Evolutionary conservation across 768 basidiomycete species (phyloP), one percentile per base, ranked within the genome.

Genomic region (Mycena kentingensis): DNA sequence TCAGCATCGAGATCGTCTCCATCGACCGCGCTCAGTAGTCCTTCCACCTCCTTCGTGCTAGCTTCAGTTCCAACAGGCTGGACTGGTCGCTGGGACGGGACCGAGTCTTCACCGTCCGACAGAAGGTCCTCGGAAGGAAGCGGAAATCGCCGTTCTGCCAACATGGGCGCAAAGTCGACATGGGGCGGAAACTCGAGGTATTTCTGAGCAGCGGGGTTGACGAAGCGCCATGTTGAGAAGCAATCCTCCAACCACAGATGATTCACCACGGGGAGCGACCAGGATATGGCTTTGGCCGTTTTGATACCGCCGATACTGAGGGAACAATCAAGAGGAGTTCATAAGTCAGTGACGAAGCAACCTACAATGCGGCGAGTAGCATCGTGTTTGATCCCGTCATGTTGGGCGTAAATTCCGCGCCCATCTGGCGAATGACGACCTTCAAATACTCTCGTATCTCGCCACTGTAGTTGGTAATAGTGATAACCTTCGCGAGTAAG

Each of bases 221-320:
- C 72, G 28, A 78, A 76, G 41, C 79, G 78, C 93, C 94, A 97
- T 46, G 83, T 77, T 19, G 83, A 70, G 63, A 94, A 89, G 65
- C 91, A 95, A 55, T 94, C 91, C 63, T 97, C 94, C 3, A 97
- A 76, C 92, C 93, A 97, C 0, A 79, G 77, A 60, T 98, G 94
- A 60, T 93, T 96, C 11, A 95, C 87, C 51, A 94, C 76, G 0
- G 92, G 87, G 55, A 95, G 88, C 0, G 81, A 82, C 94, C 94
- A 96, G 0, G 81, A 73, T 7, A 76, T 73, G 0, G 93, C 91
- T 62, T 88, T 89, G 6, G 71, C 70, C 0, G 88, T 84, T 70
- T 97, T 97, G 2, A 67, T 75, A 21, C 78, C 77, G 2, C 70
- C 67, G 27, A 70, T 64, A 44, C 79, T 80, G 50, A 11, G 36